These are phyloP conservation scores for Fusarium chuoi DNA, from an alignment of 2,329 filamentous ascomycete species.

Conservation along the genomic window DNA sequence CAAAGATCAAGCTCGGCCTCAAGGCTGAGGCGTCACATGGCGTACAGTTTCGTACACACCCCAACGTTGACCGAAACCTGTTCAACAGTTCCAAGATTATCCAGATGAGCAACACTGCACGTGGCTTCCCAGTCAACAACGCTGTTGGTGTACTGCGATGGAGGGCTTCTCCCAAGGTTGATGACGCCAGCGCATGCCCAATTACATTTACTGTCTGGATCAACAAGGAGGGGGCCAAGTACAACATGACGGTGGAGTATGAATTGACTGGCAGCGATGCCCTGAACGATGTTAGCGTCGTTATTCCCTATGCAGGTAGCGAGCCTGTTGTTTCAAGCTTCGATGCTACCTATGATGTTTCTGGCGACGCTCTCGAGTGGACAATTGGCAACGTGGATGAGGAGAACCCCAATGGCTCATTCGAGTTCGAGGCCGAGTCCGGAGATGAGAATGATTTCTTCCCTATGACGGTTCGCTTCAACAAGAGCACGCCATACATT, in stretches of 20 bases:
- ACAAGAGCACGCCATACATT: slow-evolving; percentile 85
- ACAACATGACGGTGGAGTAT: slow-evolving; percentile 94
- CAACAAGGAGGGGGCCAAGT: slow-evolving; percentile 85
- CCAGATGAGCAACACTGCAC: slow-evolving; percentile 87
- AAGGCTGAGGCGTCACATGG: slow-evolving; percentile 80
- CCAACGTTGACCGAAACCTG: slow-evolving; percentile 90
- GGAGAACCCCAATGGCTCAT: slow-evolving; percentile 83
- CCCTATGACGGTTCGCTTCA: slow-evolving; percentile 93
- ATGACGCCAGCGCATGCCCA: slow-evolving; percentile 83
- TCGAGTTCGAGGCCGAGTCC: slow-evolving; percentile 94
- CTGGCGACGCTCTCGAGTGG: slow-evolving; percentile 94
- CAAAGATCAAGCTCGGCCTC: slow-evolving; percentile 89
- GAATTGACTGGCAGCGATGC: slow-evolving; percentile 85
- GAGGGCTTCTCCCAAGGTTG: slow-evolving; percentile 84
- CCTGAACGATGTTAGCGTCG: slow-evolving; percentile 85
- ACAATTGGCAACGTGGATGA: slow-evolving; percentile 87
- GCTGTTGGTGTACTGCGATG: slow-evolving; percentile 92
- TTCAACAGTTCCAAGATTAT: slow-evolving; percentile 87
- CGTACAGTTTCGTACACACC: slow-evolving; percentile 93
- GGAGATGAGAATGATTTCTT: slow-evolving; percentile 95
- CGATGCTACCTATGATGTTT: slow-evolving; percentile 93
- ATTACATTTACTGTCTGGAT: slow-evolving; percentile 99
- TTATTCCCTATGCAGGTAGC: slow-evolving; percentile 84
- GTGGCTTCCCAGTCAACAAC: slow-evolving; percentile 95
- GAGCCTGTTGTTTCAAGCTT: slow-evolving; percentile 93